These are phyloP conservation scores for Stephania cephalantha DNA, from an alignment of 164 flowering plant genomes.

Conservation along the genomic window DNA sequence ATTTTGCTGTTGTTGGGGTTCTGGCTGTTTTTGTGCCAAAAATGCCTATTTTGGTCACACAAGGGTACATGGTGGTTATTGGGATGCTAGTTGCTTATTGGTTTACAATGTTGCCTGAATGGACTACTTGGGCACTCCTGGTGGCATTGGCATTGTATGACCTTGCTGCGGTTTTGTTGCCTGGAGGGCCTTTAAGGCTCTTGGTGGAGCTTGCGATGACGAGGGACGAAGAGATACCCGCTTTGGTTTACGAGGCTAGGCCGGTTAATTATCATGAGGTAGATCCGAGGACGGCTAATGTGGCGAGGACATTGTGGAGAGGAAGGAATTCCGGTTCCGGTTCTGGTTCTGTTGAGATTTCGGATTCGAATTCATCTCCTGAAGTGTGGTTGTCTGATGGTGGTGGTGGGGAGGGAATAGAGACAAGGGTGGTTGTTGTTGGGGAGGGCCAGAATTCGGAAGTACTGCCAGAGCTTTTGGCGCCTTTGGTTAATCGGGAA, in stretches of 20 bases:
- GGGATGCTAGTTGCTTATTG: slow-evolving; percentile 92
- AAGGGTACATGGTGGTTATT: slow-evolving; percentile 81
- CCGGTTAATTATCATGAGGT: slow-evolving; percentile 46
- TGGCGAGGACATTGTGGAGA: slow-evolving; percentile 69
- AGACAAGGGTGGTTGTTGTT: slow-evolving; percentile 28
- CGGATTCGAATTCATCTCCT: slow-evolving; percentile 17
- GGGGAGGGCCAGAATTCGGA: slow-evolving; percentile 36
- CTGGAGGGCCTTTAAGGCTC: slow-evolving; percentile 90
- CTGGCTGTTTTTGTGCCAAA: slow-evolving; percentile 71
- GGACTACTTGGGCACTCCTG: slow-evolving; percentile 95
- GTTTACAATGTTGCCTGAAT: slow-evolving; percentile 88
- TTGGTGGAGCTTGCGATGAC: slow-evolving; percentile 94
- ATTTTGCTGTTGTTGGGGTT: slow-evolving; percentile 83
- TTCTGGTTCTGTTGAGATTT: slow-evolving; percentile 16
- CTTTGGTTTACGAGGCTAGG: slow-evolving; percentile 91
- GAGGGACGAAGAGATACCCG: slow-evolving; percentile 97
- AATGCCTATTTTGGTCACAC: slow-evolving; percentile 70
- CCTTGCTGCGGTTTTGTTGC: slow-evolving; percentile 92
- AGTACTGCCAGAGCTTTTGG: slow-evolving; percentile 35
- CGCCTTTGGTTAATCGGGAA: slow-evolving; percentile 49
- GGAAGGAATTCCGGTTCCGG: slow-evolving; percentile 26
- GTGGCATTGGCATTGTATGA: slow-evolving; percentile 95
- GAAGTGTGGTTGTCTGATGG: slow-evolving; percentile 15
- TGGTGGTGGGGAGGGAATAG: slow-evolving; percentile 18
- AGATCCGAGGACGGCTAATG: slow-evolving; percentile 21